These are phyloP conservation scores for Dorcoceras hygrometricum DNA, from an alignment of 257 asterid species.

Conservation along the genomic window DNA sequence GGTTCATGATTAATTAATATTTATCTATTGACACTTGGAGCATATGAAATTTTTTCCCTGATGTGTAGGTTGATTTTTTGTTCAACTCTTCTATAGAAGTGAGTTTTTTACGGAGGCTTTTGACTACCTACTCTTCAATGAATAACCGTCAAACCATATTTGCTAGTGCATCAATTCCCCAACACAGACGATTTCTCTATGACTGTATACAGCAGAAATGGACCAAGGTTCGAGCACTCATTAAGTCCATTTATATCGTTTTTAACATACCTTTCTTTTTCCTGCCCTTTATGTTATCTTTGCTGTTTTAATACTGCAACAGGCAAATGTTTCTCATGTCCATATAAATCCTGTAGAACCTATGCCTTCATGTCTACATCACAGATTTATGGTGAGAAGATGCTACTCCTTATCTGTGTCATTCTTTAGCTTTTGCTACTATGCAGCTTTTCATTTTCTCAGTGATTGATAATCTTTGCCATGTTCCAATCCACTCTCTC, in stretches of 20 bases:
- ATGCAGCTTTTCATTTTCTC: not conserved
- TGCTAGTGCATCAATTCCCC: slow-evolving; percentile 95
- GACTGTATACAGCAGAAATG: slow-evolving; percentile 91
- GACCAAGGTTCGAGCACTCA: slow-evolving; percentile 66
- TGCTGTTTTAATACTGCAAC: slow-evolving; percentile 32
- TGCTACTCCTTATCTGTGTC: not conserved
- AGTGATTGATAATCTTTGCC: not conserved
- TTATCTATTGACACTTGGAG: not conserved
- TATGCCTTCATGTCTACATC: slow-evolving; percentile 82
- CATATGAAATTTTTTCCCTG: slow-evolving; percentile 4
- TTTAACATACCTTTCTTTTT: slow-evolving; percentile 11
- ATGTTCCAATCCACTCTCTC: not conserved
- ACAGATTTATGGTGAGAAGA: slow-evolving; percentile 80
- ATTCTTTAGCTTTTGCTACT: not conserved
- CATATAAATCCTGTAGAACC: slow-evolving; percentile 79
- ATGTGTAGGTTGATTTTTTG: slow-evolving; percentile 81
- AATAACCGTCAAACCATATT: slow-evolving; percentile 74
- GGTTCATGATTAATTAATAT: not conserved
- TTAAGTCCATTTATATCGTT: slow-evolving; percentile 10
- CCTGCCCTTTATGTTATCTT: slow-evolving; percentile 24
- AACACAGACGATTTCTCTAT: slow-evolving; percentile 72
- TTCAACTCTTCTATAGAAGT: slow-evolving; percentile 87
- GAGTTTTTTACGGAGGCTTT: slow-evolving; percentile 68
- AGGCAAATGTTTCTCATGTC: slow-evolving; percentile 77
- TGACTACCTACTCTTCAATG: slow-evolving; percentile 76